Base-by-base conservation (phyloP, 805 yeast species). In the Ogataea polymorpha region DNA sequence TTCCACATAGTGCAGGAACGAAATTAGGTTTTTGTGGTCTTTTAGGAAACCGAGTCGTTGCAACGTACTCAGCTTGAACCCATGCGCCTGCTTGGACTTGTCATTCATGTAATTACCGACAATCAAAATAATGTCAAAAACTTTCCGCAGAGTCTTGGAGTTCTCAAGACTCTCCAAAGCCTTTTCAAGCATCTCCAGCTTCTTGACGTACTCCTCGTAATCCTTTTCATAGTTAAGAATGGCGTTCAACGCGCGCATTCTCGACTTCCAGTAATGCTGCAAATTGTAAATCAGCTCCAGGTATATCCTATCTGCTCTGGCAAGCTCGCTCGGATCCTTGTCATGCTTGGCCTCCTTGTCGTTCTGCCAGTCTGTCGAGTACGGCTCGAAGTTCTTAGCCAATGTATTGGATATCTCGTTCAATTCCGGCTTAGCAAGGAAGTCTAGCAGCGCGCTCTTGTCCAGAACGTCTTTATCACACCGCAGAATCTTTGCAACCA, bases 91-190 rank as follows among this genome's bases (percentile, higher is more conserved):
- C 54, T 89, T 90, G 2, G 87, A 72, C n/a, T 79, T 70, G 55
- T 89, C 96, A 60, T 95, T 93, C 99, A 93, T 93, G 61, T 82
- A 91, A 61, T 93, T 93, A 44, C 99, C 99, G 37, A 93, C 93
- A 4, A 90, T 82, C 48, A 90, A 69, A 46, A 93, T 91, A 34
- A 93, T 79, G 42, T 86, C 89, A 55, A 95, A 75, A 12, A 93
- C 80, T 41, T 78, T 75, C 46, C 80, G 76, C 56, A 95, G 71
- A 37, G 79, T 77, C 13, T 74, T 75, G 1, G 96, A 86, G 18
- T 73, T 69, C 46, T 76, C 75, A 27, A 91, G 71, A 31, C 80
- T 71, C 29, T 74, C 75, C 30, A 82, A 79, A 0, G 96, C 96
- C 16, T 70, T 72, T 53, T 90, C 97, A 24, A 93, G 66, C 33